Conservation (phyloP, 306 rosid species). For the Vachellia pachyceras region DNA sequence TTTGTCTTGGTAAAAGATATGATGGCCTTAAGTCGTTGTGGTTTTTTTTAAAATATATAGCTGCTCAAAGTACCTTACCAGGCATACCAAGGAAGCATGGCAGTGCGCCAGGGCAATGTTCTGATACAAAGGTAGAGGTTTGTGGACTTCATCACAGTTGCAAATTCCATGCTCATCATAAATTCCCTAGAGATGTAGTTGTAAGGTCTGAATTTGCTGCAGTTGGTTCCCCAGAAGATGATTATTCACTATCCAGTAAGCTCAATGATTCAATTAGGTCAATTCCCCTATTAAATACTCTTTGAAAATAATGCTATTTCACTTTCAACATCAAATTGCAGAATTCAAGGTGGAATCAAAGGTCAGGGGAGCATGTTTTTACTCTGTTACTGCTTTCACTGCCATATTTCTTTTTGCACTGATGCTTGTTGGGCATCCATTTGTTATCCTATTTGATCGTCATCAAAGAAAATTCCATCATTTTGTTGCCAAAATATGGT, state of each 20-base stretch:
- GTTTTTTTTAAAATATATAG: conserved; percentile 38
- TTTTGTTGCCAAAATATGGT: conserved; percentile 87
- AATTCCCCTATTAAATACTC: neutral
- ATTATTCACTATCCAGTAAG: conserved; percentile 63
- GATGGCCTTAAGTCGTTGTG: neutral
- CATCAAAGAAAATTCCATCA: conserved; percentile 71
- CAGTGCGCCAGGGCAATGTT: conserved; percentile 17
- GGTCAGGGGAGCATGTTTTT: conserved; percentile 79
- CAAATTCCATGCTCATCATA: conserved; percentile 39
- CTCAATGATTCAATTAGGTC: conserved; percentile 27
- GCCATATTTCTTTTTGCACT: conserved; percentile 71
- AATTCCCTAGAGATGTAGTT: conserved; percentile 47
- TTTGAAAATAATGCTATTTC: conserved; percentile 21
- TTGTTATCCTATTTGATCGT: conserved; percentile 66
- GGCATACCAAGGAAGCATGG: conserved; percentile 43
- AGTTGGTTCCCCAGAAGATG: conserved; percentile 57
- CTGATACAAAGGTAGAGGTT: conserved; percentile 43
- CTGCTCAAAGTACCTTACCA: conserved; percentile 43
- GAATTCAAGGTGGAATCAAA: conserved; percentile 63
- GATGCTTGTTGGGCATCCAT: conserved; percentile 83
- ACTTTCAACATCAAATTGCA: conserved; percentile 49
- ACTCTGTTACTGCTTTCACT: conserved; percentile 54
- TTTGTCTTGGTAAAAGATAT: neutral
- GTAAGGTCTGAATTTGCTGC: conserved; percentile 61
- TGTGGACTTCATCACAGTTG: conserved; percentile 31